A percentile compares a stretch with the other conserved stretches of the same genome.
Conservation (phyloP, 345 rosid genomes). For the Rubroshorea leprosula region DNA sequence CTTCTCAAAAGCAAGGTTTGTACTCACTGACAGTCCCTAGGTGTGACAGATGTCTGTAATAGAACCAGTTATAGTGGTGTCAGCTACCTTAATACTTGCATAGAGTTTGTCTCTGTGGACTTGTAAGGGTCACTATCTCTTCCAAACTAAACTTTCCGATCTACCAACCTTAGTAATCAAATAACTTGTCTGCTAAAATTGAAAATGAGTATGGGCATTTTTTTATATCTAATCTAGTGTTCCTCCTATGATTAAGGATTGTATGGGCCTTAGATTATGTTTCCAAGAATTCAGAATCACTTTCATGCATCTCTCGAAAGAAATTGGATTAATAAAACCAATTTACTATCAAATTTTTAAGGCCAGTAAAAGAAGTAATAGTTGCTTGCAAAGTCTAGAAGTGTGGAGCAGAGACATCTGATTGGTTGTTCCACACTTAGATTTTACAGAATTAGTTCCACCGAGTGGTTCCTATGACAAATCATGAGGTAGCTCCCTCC, state of each 20-base stretch:
- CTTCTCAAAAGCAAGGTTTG: too few species aligned
- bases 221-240: background rate
- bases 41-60: too few species aligned
- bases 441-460: background rate
- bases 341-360: background rate
- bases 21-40: too few species aligned
- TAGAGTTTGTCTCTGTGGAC: too few species aligned
- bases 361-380: background rate
- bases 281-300: background rate
- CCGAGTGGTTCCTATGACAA: background rate
- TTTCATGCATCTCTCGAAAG: background rate
- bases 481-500: background rate
- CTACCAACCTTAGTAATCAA: too few species aligned
- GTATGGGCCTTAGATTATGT: background rate
- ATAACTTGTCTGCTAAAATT: background rate
- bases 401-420: background rate
- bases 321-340: background rate
- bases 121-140: background rate
- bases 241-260: background rate
- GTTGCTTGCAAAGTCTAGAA: background rate
- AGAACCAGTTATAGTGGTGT: too few species aligned
- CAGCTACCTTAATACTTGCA: too few species aligned
- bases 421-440: background rate
- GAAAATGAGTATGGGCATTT: background rate
- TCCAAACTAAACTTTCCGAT: background rate